Evolutionary conservation across 257 asterid species (phyloP).

Genomic region (Forsythia suspensa): DNA sequence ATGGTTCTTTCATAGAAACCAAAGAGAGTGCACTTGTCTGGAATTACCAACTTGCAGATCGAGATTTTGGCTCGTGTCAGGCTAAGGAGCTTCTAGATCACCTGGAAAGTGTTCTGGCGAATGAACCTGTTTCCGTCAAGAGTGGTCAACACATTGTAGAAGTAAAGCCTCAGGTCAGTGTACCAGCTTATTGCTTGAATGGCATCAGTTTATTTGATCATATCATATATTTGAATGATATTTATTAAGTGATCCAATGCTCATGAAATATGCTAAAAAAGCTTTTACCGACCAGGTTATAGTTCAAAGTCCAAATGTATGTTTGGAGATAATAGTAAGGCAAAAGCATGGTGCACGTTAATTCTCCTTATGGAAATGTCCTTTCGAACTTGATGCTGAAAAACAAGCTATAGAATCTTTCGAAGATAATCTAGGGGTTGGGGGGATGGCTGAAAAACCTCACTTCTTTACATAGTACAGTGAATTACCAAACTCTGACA

Average conservation of each 20-base stretch:
- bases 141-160: constrained; percentile 74
- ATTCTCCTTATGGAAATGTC: too few relatives aligned
- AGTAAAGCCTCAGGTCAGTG: constrained; percentile 84
- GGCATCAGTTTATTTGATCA: not conserved
- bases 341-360: not conserved
- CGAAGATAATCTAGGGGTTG: not conserved
- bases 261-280: not conserved
- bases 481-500: not conserved
- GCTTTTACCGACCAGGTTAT: not conserved
- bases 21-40: constrained; percentile 78
- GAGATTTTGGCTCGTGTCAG: constrained; percentile 81
- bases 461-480: not conserved
- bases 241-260: not conserved
- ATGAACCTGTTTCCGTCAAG: constrained; percentile 86
- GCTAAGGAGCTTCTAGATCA: constrained; percentile 88
- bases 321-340: not conserved
- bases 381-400: not conserved
- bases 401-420: not conserved
- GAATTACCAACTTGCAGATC: constrained; percentile 85
- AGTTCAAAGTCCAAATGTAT: too few relatives aligned
- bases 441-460: not conserved
- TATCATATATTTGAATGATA: not conserved
- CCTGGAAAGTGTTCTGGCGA: constrained; percentile 78
- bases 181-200: not conserved
- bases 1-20: constrained; percentile 78